Evolutionary conservation across 495 filamentous ascomycete species (phyloP).

Genomic region (Coniosporium apollinis): DNA sequence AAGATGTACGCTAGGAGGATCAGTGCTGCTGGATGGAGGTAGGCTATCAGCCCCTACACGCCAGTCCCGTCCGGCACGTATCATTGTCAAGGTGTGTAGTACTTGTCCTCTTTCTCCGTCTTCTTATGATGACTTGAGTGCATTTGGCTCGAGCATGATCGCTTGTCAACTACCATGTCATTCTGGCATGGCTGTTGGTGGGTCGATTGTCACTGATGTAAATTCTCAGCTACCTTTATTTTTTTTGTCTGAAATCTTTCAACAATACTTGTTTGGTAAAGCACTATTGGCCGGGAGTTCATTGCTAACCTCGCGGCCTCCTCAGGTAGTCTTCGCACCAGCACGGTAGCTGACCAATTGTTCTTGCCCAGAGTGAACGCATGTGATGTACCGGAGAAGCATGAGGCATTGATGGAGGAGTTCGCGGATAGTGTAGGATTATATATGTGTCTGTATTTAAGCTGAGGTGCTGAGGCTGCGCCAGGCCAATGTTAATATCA

Average conservation of each 20-base stretch:
- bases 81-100: neutral
- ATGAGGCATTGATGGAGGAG: slow-evolving; percentile 56
- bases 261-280: no score
- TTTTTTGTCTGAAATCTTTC: slow-evolving; percentile 57
- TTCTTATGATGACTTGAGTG: slow-evolving; percentile 93
- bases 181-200: slow-evolving; percentile 32
- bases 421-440: slow-evolving; percentile 53
- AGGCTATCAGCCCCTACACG: slow-evolving; percentile 24
- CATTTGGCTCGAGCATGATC: slow-evolving; percentile 98
- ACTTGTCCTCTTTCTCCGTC: slow-evolving; percentile 4
- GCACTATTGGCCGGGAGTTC: no score
- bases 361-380: slow-evolving; percentile 59
- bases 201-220: slow-evolving; percentile 72
- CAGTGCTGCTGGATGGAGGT: slow-evolving; percentile 91
- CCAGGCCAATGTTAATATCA: slow-evolving; percentile 59
- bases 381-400: slow-evolving; percentile 78
- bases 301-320: no score
- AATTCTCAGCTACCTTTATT: slow-evolving; percentile 86
- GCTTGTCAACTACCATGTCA: slow-evolving; percentile 25
- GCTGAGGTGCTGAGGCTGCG: slow-evolving; percentile 39
- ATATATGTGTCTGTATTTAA: slow-evolving; percentile 17
- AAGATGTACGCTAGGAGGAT: slow-evolving; percentile 93
- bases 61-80: neutral
- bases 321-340: no score
- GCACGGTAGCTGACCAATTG: neutral